Base-by-base conservation (phyloP, 2,329 filamentous ascomycete species). In the Fusarium hostae region DNA sequence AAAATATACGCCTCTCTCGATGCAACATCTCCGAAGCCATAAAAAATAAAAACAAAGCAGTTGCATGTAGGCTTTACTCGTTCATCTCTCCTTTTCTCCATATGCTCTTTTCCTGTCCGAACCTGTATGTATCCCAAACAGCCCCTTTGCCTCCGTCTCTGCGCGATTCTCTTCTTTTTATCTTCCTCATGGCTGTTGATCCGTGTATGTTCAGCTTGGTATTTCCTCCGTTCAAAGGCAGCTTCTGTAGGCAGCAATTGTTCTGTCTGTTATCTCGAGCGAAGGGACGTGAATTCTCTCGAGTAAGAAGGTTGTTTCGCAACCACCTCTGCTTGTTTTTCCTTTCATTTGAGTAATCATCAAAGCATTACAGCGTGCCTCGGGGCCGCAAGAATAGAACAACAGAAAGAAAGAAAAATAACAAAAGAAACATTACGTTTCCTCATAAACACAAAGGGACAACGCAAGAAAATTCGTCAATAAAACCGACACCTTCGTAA, bases 391-490 rank as follows among this genome's bases (percentile, higher is more conserved):
- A 61, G 63, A 68, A 60, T 68, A 68, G 54, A 66, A 70, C 52
- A 71, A 62, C 52, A 65, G 60, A 64, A 70, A 62, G 60, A 66
- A 70, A 60, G 67, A 58, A 66, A n/a, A 48, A 63, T 54, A 69
- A 68, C 59, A 68, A 76, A 74, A 63, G 59, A 72, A 72, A 66
- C 59, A 62, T 70, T 54, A 74, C 72, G 66, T 76, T 71, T 76
- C 72, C 74, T 75, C 71, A 57, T 76, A 66, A 72, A 65, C 58
- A 75, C 75, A 77, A 74, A 76, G 66, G 67, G 60, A 76, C 44
- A 70, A 76, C 67, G 65, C 67, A 76, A 75, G 60, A 73, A 77
- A 76, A 76, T 63, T 73, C 70, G 70, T 73, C 56, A 68, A 68
- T 59, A 63, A 73, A 70, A 65, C 40, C 41, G 68, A 63, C 55